Conservation (phyloP, 2,329 filamentous ascomycete genomes). For the Diaporthe australafricana region DNA sequence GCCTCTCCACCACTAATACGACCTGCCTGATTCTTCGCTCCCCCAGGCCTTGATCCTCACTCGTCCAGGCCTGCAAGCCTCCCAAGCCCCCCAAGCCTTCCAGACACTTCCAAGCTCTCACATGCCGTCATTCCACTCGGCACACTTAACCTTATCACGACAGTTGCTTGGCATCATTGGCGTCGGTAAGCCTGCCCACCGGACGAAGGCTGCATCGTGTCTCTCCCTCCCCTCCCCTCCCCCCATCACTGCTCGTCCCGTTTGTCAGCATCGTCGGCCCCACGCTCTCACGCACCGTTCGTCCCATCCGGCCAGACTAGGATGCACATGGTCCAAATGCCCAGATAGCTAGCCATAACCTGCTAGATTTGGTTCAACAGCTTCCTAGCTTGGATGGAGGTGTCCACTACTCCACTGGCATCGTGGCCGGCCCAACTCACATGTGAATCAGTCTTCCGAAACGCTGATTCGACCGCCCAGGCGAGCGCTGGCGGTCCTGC, state of each 20-base stretch:
- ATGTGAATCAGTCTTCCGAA: background rate
- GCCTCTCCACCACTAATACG: conserved; percentile 16
- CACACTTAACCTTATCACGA: conserved; percentile 1
- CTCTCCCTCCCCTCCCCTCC: too few relatives aligned
- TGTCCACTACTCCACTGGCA: background rate
- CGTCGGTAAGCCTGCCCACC: background rate
- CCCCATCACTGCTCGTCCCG: background rate
- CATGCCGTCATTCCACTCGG: background rate
- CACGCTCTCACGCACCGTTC: conserved; percentile 1
- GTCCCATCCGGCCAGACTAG: conserved; percentile 1
- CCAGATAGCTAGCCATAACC: background rate
- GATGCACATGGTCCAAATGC: background rate
- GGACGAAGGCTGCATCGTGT: background rate
- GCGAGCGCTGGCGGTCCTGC: background rate
- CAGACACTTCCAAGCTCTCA: background rate
- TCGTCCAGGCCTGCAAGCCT: background rate
- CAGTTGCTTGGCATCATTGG: background rate
- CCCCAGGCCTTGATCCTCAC: background rate
- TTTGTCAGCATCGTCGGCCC: background rate
- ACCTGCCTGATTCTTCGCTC: conserved; percentile 10
- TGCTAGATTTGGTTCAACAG: too few relatives aligned
- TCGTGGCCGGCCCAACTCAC: background rate
- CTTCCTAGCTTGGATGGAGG: conserved; percentile 7
- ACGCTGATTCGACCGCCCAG: conserved; percentile 1
- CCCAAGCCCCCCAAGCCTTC: too few relatives aligned